A percentile compares a stretch with the other conserved stretches of the same genome.
Conservation (phyloP, 305 asterid species). For the Fraxinus latifolia region DNA sequence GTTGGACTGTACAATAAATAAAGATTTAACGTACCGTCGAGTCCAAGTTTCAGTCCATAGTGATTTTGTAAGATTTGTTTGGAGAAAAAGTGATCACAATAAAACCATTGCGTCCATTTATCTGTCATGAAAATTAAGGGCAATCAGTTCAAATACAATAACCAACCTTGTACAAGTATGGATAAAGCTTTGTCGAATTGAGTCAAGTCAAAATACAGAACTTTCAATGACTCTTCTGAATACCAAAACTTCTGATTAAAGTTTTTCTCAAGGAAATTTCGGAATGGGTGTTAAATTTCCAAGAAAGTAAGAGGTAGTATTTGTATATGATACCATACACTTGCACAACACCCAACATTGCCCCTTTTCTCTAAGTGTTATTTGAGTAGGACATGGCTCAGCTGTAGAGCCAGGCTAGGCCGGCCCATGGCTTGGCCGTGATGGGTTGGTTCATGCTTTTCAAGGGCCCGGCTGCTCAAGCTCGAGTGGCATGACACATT, state of each 20-base stretch:
- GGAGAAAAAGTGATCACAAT: conserved; percentile 82
- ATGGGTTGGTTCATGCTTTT: not conserved
- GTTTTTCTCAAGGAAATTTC: not conserved
- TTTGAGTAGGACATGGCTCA: not conserved
- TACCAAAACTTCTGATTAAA: not conserved
- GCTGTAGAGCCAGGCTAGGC: not conserved
- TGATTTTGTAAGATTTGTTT: conserved; percentile 31
- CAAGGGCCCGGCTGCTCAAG: not conserved
- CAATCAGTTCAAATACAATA: conserved; percentile 8
- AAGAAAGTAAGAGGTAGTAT: not conserved
- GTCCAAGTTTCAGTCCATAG: conserved; percentile 97
- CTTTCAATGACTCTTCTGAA: not conserved
- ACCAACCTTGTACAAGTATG: not conserved
- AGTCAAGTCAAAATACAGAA: not conserved
- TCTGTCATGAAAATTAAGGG: conserved; percentile 43
- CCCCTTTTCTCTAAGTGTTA: not conserved
- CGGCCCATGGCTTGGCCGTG: not conserved
- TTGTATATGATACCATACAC: not conserved
- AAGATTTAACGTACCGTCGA: conserved; percentile 57
- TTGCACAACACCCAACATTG: not conserved
- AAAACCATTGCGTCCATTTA: conserved; percentile 89
- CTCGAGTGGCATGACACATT: not conserved
- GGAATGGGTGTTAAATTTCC: not conserved
- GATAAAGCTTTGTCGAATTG: not conserved
- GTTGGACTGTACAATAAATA: not conserved